Percentiles rank a stretch among this genome's conserved stretches.
Conservation (phyloP, 176 grass and related monocot genomes). For the Echinochloa phyllopogon region DNA sequence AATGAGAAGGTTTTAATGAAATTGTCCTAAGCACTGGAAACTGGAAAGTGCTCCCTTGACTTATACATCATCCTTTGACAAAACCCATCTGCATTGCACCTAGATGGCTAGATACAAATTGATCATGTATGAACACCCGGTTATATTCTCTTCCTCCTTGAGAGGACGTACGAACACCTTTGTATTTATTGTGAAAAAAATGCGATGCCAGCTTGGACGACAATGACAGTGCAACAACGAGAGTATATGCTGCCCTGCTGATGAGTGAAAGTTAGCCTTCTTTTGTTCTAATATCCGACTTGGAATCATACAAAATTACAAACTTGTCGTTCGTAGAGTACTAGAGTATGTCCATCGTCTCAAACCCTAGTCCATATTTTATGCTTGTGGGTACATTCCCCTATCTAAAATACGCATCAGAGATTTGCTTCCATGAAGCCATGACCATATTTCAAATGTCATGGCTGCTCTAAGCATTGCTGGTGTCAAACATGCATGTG, state of each 20-base stretch:
- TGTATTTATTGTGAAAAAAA: slow-evolving; percentile 37
- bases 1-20: background rate
- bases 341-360: no score
- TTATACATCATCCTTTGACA: slow-evolving; percentile 11
- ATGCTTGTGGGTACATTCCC: background rate
- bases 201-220: slow-evolving; percentile 37
- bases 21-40: background rate
- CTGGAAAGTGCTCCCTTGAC: background rate
- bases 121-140: background rate
- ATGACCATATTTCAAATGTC: background rate
- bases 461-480: background rate
- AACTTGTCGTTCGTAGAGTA: no score
- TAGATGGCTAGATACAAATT: background rate
- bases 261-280: background rate
- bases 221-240: slow-evolving; percentile 25
- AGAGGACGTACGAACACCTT: slow-evolving; percentile 29
- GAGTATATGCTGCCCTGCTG: background rate
- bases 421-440: background rate
- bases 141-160: background rate
- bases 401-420: background rate
- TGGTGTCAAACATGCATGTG: background rate
- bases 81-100: slow-evolving; percentile 12
- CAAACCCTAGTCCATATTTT: background rate
- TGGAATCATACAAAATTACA: background rate
- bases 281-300: background rate